Base-by-base conservation (phyloP, 2,329 filamentous ascomycete species). In the Arthrobotrys sinensis region DNA sequence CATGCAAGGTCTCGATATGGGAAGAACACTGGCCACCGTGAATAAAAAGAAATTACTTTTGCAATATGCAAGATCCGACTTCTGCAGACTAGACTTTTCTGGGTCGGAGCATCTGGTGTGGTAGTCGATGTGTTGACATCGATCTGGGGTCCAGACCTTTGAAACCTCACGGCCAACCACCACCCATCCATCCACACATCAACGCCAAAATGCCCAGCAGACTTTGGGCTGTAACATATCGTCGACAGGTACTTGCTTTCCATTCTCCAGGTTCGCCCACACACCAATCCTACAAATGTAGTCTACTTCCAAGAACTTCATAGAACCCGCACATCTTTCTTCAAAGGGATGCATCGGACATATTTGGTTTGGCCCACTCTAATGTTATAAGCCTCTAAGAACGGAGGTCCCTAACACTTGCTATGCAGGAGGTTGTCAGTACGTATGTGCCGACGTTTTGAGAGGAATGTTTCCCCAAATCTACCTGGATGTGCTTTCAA, bases 321-420 rank as follows among this genome's bases (percentile, higher is more conserved):
- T 53, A 16, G 63, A 76, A 40, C 67, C 53, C 64, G 67, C 63
- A 67, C 62, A 78, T 78, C 67, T 53, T 68, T 38, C 62, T 53
- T 14, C 60, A 67, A 57, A 65, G 75, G 75, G 53, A 40, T 60
- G 16, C 40, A 50, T 32, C 55, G 52, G 62, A 24, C 67, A 78
- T 78, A 72, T 72, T 78, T 78, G 60, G 40, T 62, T 63, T 53
- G 57, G 40, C 16, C 32, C 36, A 65, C 38, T 70, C 63, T 67
- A 71, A 71, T 77, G 67, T 71, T 72, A 72, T 67, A 64, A 55
- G 62, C 50, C 64, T 65, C 50, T 53, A 78, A 78, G 75, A 78
- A 78, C 75, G 75, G 62, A 70, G 43, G 62, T 50, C 67, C 75
- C 67, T 62, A 64, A 60, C 38, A 45, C 50, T 76, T 72, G 75